Conservation (phyloP, 2,329 filamentous ascomycete genomes). For the Aciculosporium take region DNA sequence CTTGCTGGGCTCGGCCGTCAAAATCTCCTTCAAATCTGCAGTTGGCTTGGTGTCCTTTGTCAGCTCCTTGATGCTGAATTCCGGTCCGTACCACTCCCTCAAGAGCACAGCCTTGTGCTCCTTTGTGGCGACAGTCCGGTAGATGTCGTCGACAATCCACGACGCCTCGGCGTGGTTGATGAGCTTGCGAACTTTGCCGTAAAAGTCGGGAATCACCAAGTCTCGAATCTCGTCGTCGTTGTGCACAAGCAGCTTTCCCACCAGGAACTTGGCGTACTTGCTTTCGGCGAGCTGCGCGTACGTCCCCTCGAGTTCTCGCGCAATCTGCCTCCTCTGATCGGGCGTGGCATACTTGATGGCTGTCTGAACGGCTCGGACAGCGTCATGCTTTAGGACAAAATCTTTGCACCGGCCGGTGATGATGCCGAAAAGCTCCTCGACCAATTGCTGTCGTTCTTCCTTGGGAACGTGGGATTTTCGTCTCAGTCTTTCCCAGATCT, state of each 20-base stretch:
- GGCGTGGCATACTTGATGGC: conserved; percentile 88
- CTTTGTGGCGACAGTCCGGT: conserved; percentile 72
- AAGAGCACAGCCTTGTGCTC: conserved; percentile 76
- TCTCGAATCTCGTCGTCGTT: conserved; percentile 78
- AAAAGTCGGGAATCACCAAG: conserved; percentile 86
- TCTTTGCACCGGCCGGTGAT: conserved; percentile 85
- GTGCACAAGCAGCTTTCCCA: conserved; percentile 90
- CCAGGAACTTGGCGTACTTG: conserved; percentile 92
- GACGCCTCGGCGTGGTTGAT: conserved; percentile 94
- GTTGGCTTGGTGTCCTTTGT: conserved; percentile 39
- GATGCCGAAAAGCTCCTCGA: conserved; percentile 80
- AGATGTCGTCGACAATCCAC: conserved; percentile 96
- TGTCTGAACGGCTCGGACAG: conserved; percentile 90
- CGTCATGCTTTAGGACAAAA: conserved; percentile 96
- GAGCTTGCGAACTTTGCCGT: conserved; percentile 78
- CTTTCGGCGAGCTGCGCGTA: conserved; percentile 81
- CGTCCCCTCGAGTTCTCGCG: conserved; percentile 69
- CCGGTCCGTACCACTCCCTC: conserved; percentile 90
- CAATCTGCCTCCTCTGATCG: conserved; percentile 75
- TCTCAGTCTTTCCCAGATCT: conserved; percentile 89
- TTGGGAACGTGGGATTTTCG: conserved; percentile 85
- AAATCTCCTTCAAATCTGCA: conserved; percentile 59
- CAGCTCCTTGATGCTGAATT: conserved; percentile 68
- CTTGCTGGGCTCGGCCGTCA: conserved; percentile 71
- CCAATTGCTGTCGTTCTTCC: conserved; percentile 74